Evolutionary conservation across 768 basidiomycete species (phyloP), one percentile per base, ranked within the genome.

Genomic region (Albatrellus ellisii): DNA sequence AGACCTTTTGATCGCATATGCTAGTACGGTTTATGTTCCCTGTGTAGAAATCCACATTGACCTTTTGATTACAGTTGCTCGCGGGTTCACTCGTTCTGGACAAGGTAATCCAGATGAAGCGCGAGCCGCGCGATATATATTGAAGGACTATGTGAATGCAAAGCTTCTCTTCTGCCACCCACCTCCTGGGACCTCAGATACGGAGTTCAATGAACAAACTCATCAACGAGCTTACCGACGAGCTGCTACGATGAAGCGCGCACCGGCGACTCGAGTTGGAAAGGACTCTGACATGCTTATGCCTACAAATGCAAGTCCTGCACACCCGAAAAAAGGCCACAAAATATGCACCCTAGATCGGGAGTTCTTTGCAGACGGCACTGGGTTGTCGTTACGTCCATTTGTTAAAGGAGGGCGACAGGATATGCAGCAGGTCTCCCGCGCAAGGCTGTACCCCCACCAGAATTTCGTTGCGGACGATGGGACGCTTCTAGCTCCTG

Each of bases 31-130:
- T 3, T 36, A 18, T 3, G 9, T 12, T 35, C 14, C 14, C 20
- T 36, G 17, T 2, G 14, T 4, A 11, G 3, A 14, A 6, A 36
- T 18, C 18, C 35, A 36, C 17, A 10, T n/a, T n/a, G 18, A 32
- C n/a, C 15, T 10, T 22, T 3, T 35, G 12, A 4, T 9, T 21
- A 14, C 34, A 99, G 95, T 98, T 53, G 94, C 78, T 22, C 70
- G 94, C 51, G 95, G 95, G 26, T 95, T 84, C 60, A 85, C 79
- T 55, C 77, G 94, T 28, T 77, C 91, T 1, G 89, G 94, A 1
- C 89, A 92, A 64, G 95, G 95, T 32, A 95, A 92, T 61, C 92
- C 94, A 8, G 95, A 99, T 56, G 91, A 97, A 56, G 89, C 95
- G 24, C 80, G 90, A 39, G 77, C 95, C 0, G 88, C 94, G 12